Evolutionary conservation across 192 early-diverging fungal species (phyloP).

Genomic region (Gamsiella multidivaricata): DNA sequence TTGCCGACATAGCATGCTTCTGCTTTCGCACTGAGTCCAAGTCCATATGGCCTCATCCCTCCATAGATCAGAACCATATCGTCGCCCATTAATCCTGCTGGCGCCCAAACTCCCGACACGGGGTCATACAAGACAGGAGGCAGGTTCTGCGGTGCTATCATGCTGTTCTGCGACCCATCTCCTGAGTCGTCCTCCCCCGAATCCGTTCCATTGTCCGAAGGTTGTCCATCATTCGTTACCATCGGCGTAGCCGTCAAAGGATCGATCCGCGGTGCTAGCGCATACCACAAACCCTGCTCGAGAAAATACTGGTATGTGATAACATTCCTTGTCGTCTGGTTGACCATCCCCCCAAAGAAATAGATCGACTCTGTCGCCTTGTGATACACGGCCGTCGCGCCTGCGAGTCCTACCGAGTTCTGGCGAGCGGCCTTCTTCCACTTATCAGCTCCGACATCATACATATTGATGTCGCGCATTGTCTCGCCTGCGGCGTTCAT

Average conservation of each 20-base stretch:
- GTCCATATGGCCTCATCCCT: conserved; percentile 41
- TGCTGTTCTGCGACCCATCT: not conserved
- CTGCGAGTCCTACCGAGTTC: conserved; percentile 42
- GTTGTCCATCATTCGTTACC: not conserved
- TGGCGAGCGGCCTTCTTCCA: conserved; percentile 26
- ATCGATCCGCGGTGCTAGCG: conserved; percentile 26
- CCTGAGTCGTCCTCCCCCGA: not conserved
- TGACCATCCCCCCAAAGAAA: conserved; percentile 54
- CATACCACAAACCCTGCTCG: conserved; percentile 45
- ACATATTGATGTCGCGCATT: conserved; percentile 24
- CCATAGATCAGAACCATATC: conserved; percentile 45
- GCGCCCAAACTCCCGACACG: conserved; percentile 38
- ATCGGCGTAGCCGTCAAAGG: conserved; percentile 14
- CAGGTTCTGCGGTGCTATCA: not conserved
- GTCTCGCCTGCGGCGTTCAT: conserved; percentile 11
- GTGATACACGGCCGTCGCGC: conserved; percentile 42
- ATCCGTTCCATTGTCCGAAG: not conserved
- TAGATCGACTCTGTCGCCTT: conserved; percentile 47
- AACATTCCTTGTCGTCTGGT: conserved; percentile 34
- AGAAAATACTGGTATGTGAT: conserved; percentile 40
- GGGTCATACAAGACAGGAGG: conserved; percentile 44
- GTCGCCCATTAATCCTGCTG: conserved; percentile 33
- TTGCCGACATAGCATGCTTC: conserved; percentile 27
- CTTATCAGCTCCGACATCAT: not conserved
- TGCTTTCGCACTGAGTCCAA: conserved; percentile 11